Base-by-base conservation (phyloP, 139 green algal genomes). In the Chlorella sp. region DNA sequence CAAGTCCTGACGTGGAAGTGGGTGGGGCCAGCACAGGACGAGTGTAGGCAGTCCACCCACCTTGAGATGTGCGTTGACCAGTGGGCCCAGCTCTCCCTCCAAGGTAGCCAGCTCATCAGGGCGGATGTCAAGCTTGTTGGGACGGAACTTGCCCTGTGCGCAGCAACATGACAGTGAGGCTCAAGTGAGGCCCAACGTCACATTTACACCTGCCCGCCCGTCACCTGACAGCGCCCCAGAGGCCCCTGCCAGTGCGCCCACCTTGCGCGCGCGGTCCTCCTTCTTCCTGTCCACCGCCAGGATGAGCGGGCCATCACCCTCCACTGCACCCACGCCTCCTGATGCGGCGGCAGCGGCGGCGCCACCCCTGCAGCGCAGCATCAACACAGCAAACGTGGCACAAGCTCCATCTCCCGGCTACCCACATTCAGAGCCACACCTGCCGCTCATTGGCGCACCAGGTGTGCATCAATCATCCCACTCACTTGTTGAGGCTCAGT, bases 121-220 rank as follows among this genome's bases (percentile, higher is more conserved):
- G 10, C 83, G 55, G 17, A 86, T 75, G 73, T 95, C 87, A 72
- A 93, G 92, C 82, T 91, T 91, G 63, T 77, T 79, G 20, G 86
- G 79, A 32, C 82, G 75, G 55, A 85, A 88, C 10, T 62, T 75
- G 51, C 69, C 69, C 69, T 74, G 69, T 5, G 26, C 42, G 17
- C 10, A 10, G 42, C 42, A 55, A 55, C 42, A 55, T 55, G 42
- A 55, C 42, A n/a, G n/a, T n/a, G n/a, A n/a, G n/a, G n/a, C n/a
- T n/a, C n/a, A n/a, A n/a, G n/a, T n/a, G n/a, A n/a, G n/a, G n/a
- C n/a, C n/a, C n/a, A n/a, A n/a, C n/a, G n/a, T n/a, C n/a, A n/a
- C n/a, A n/a, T n/a, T n/a, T n/a, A n/a, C n/a, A n/a, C n/a, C n/a
- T n/a, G n/a, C n/a, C n/a, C n/a, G n/a, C n/a, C n/a, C n/a, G n/a